Conservation (phyloP, 2,329 filamentous ascomycete species). For the Triangularia verruculosa region DNA sequence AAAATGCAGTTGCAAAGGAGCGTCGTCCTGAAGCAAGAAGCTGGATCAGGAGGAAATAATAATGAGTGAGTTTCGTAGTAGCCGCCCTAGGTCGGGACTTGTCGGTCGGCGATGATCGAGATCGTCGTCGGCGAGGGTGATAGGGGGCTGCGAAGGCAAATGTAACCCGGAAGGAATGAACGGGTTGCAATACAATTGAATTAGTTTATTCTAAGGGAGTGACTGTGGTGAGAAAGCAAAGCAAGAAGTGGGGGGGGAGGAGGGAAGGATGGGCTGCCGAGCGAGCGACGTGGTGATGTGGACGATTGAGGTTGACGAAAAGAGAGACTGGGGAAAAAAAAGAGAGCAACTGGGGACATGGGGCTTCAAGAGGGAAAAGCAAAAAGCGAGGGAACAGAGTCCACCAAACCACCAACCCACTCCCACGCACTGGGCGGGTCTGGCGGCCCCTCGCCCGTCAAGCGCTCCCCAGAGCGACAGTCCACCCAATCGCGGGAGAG, state of each 20-base stretch:
- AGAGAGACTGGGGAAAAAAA: slow-evolving; percentile 30
- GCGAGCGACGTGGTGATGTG: slow-evolving; percentile 27
- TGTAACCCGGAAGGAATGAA: slow-evolving; percentile 52
- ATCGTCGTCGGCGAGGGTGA: slow-evolving; percentile 16
- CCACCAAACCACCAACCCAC: slow-evolving; percentile 20
- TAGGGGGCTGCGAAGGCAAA: slow-evolving; percentile 40
- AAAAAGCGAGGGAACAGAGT: slow-evolving; percentile 20
- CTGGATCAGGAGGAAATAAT: slow-evolving; percentile 25
- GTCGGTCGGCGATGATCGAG: slow-evolving; percentile 7
- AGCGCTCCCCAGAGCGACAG: slow-evolving; percentile 19
- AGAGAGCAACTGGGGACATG: slow-evolving; percentile 30
- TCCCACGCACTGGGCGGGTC: slow-evolving; percentile 28
- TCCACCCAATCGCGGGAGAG: slow-evolving; percentile 15
- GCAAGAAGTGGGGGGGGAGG: slow-evolving; percentile 31
- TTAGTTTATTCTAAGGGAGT: slow-evolving; percentile 45
- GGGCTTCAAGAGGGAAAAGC: slow-evolving; percentile 32
- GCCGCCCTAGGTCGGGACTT: slow-evolving; percentile 7
- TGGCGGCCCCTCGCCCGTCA: slow-evolving; percentile 21
- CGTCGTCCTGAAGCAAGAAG: slow-evolving; percentile 32
- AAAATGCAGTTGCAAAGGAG: slow-evolving; percentile 36
- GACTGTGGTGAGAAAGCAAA: slow-evolving; percentile 49
- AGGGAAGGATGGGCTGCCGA: slow-evolving; percentile 25
- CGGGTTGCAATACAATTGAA: slow-evolving; percentile 43
- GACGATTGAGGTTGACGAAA: slow-evolving; percentile 30
- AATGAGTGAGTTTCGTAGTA: slow-evolving; percentile 15